Evolutionary conservation across 2,329 filamentous ascomycete species (phyloP).

Genomic region (Coniochaeta sp.): DNA sequence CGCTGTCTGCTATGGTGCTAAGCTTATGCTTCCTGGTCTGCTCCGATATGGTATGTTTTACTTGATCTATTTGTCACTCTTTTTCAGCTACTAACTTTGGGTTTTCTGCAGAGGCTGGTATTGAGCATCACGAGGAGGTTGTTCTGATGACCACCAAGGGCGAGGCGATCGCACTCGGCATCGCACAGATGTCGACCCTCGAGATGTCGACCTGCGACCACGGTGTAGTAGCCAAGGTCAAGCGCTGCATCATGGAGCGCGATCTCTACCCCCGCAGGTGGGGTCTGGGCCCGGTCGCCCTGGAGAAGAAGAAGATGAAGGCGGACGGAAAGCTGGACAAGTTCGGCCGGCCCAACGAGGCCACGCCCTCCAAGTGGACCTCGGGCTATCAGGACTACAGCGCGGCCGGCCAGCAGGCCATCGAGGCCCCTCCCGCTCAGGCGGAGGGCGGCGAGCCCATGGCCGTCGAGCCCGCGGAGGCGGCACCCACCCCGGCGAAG

Average conservation of each 20-base stretch:
- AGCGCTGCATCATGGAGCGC: constrained; percentile 99
- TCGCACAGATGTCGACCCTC: constrained; percentile 96
- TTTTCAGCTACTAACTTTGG: constrained; percentile 28
- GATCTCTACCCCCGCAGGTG: constrained; percentile 95
- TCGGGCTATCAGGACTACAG: constrained; percentile 87
- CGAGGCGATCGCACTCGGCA: constrained; percentile 92
- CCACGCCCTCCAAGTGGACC: constrained; percentile 90
- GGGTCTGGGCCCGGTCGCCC: constrained; percentile 87
- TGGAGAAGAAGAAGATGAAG: constrained; percentile 99
- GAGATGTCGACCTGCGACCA: constrained; percentile 97
- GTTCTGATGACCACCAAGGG: constrained; percentile 99
- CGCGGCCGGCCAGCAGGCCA: constrained; percentile 38
- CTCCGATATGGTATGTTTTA: constrained; percentile 70
- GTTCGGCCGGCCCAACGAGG: constrained; percentile 87
- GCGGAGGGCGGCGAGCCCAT: constrained; percentile 19
- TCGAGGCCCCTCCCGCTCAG: constrained; percentile 34
- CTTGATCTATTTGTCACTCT: constrained; percentile 2
- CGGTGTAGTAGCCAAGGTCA: constrained; percentile 96
- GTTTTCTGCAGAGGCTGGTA: constrained; percentile 59
- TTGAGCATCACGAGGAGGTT: constrained; percentile 93
- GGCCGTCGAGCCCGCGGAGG: constrained; percentile 25
- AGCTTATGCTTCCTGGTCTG: constrained; percentile 96
- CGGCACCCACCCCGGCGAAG: constrained; percentile 25
- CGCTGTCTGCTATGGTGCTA: constrained; percentile 96
- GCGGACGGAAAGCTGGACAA: constrained; percentile 97